These are phyloP conservation scores for Globisporangium carolinianum DNA, from an alignment of 352 stramenopile genomes.

Conservation along the genomic window DNA sequence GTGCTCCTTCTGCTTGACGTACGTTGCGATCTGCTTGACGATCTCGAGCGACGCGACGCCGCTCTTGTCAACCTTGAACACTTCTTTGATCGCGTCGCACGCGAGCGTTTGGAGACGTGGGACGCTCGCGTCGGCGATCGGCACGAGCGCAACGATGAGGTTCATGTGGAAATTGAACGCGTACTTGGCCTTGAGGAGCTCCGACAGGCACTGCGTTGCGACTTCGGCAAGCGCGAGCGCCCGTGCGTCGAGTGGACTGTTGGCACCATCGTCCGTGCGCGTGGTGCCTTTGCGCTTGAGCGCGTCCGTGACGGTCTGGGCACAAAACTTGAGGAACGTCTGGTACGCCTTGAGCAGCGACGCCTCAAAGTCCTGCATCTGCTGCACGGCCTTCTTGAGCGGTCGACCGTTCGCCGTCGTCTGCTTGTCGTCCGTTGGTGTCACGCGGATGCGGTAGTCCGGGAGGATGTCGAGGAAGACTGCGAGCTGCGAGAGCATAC, in stretches of 20 bases:
- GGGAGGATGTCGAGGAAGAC: slow-evolving; percentile 95
- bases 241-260: slow-evolving; percentile 14
- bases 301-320: slow-evolving; percentile 49
- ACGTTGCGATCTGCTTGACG: slow-evolving; percentile 77
- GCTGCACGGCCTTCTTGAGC: slow-evolving; percentile 83
- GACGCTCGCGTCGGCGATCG: slow-evolving; percentile 68
- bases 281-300: slow-evolving; percentile 48
- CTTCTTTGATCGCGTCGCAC: slow-evolving; percentile 59
- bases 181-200: slow-evolving; percentile 80
- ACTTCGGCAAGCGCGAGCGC: slow-evolving; percentile 62
- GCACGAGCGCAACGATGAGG: slow-evolving; percentile 74
- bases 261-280: slow-evolving; percentile 18
- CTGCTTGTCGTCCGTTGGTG: slow-evolving; percentile 74
- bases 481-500: slow-evolving; percentile 89
- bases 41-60: slow-evolving; percentile 60
- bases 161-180: slow-evolving; percentile 86
- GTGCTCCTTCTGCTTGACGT: slow-evolving; percentile 82
- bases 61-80: slow-evolving; percentile 75
- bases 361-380: slow-evolving; percentile 81
- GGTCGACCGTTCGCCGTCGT: slow-evolving; percentile 38
- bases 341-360: slow-evolving; percentile 79
- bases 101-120: slow-evolving; percentile 37
- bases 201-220: slow-evolving; percentile 59
- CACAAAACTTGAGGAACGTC: slow-evolving; percentile 73
- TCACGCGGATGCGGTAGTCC: slow-evolving; percentile 91